Evolutionary conservation across 441 rosid genomes (phyloP).

Genomic region (Geranium incanum): DNA sequence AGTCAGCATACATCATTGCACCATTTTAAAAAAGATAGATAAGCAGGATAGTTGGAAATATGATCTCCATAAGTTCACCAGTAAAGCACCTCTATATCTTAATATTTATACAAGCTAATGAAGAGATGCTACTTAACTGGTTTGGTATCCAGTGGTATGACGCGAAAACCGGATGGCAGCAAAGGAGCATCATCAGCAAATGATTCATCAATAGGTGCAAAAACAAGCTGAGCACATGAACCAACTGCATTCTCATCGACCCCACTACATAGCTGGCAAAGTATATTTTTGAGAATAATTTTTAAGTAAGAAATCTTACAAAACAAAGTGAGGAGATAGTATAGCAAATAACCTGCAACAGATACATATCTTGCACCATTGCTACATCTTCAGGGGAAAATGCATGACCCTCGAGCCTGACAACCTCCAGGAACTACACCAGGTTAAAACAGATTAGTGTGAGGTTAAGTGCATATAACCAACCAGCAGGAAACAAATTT

Average conservation of each 20-base stretch:
- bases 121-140: constrained; percentile 34
- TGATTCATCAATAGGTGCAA: constrained; percentile 94
- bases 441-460: constrained; percentile 9
- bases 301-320: background rate
- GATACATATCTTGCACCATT: constrained; percentile 78
- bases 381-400: constrained; percentile 83
- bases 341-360: constrained; percentile 71
- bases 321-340: background rate
- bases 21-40: background rate
- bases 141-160: constrained; percentile 86
- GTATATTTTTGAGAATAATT: background rate
- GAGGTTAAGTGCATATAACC: background rate
- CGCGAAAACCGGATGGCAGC: constrained; percentile 90
- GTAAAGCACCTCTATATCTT: background rate
- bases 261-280: constrained; percentile 76
- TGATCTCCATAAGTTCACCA: background rate
- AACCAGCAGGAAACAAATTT: constrained; percentile 80
- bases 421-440: constrained; percentile 76
- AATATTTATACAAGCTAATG: background rate
- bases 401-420: constrained; percentile 90
- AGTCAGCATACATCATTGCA: background rate
- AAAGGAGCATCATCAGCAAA: constrained; percentile 95
- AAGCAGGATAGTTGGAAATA: background rate
- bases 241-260: constrained; percentile 90
- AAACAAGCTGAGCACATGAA: constrained; percentile 83